Conservation (phyloP, 176 grass and related monocot species). For the Oryza meyeriana region DNA sequence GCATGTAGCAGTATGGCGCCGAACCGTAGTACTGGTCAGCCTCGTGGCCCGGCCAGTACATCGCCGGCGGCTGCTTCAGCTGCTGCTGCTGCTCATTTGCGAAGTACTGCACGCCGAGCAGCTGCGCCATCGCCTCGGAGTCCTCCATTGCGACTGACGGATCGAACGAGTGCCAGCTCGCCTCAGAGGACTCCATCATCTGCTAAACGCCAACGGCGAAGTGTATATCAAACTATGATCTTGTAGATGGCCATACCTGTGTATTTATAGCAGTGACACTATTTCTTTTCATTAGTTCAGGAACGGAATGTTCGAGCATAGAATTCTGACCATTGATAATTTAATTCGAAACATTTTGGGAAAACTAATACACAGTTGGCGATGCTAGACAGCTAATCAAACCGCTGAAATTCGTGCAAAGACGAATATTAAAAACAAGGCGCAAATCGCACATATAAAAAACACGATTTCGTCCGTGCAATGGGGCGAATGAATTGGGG, state of each 20-base stretch:
- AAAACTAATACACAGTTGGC: slow-evolving; percentile 39
- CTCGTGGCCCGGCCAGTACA: slow-evolving; percentile 63
- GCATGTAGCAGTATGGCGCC: slow-evolving; percentile 46
- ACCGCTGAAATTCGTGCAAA: slow-evolving; percentile 25
- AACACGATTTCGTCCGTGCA: not conserved
- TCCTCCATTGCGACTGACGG: slow-evolving; percentile 57
- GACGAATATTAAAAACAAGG: slow-evolving; percentile 25
- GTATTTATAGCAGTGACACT: slow-evolving; percentile 29
- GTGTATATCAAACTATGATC: not conserved
- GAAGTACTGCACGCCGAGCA: slow-evolving; percentile 58
- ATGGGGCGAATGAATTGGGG: not conserved
- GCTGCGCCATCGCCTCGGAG: slow-evolving; percentile 69
- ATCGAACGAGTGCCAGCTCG: slow-evolving; percentile 71
- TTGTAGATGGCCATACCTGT: slow-evolving; percentile 3
- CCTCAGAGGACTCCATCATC: slow-evolving; percentile 42
- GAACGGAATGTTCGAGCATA: slow-evolving; percentile 38
- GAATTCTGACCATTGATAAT: slow-evolving; percentile 46
- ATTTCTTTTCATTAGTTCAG: not conserved
- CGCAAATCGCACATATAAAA: not conserved
- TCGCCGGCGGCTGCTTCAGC: slow-evolving; percentile 17
- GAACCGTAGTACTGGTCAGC: slow-evolving; percentile 48
- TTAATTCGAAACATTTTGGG: slow-evolving; percentile 28
- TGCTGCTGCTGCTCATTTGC: slow-evolving; percentile 37
- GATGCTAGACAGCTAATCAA: slow-evolving; percentile 29
- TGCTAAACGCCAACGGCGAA: slow-evolving; percentile 13